Percentiles rank a stretch among this genome's conserved stretches.
These are phyloP conservation scores for Harringtonia lauricola DNA, from an alignment of 2,329 filamentous ascomycete species.

Conservation along the genomic window DNA sequence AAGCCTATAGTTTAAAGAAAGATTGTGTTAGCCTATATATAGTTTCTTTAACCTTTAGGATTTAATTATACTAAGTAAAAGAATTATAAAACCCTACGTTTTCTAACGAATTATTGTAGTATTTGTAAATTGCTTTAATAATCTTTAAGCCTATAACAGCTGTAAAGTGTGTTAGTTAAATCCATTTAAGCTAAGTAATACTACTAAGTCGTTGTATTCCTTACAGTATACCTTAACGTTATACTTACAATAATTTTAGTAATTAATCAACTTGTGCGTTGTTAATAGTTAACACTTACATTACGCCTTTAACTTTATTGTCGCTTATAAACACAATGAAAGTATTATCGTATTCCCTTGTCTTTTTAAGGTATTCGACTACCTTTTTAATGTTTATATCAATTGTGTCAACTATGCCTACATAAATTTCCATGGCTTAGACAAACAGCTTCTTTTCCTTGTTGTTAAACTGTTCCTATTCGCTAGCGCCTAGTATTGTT, in stretches of 20 bases:
- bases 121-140: slow-evolving; percentile 26
- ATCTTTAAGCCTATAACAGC: slow-evolving; percentile 10
- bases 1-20: too few relatives aligned
- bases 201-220: slow-evolving; percentile 14
- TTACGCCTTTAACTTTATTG: slow-evolving; percentile 29
- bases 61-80: slow-evolving; percentile 49
- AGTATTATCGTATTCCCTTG: slow-evolving; percentile 51
- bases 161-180: too few relatives aligned
- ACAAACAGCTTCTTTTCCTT: too few relatives aligned
- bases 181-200: too few relatives aligned
- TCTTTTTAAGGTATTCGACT: slow-evolving; percentile 40
- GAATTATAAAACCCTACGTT: slow-evolving; percentile 42
- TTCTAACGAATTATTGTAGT: slow-evolving; percentile 44
- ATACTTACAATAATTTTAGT: too few relatives aligned
- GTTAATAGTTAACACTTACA: too few relatives aligned
- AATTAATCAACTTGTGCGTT: too few relatives aligned
- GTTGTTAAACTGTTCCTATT: too few relatives aligned
- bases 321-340: slow-evolving; percentile 54
- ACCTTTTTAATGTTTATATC: slow-evolving; percentile 50
- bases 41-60: too few relatives aligned
- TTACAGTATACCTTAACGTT: too few relatives aligned
- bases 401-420: slow-evolving; percentile 53
- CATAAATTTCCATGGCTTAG: slow-evolving; percentile 50
- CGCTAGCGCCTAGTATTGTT: too few relatives aligned
- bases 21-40: too few relatives aligned